phyloP scores from a whole-genome alignment of 2,329 filamentous ascomycete species.

The Tolypocladium guangdongense region DNA sequence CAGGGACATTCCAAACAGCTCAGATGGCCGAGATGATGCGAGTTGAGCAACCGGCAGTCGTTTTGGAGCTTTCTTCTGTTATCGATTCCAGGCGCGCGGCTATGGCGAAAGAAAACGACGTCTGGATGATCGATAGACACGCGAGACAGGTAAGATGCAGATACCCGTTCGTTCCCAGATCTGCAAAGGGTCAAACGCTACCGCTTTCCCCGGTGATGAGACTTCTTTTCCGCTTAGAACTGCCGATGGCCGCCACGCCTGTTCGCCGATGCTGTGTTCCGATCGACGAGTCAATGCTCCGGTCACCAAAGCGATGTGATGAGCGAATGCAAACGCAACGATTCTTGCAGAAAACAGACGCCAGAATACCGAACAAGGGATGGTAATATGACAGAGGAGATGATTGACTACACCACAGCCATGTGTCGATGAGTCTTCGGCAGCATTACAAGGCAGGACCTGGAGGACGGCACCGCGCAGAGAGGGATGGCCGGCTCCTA shows the following conservation, averaged over 20 bases:
- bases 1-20: not conserved
- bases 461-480: not conserved
- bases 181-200: not conserved
- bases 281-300: not conserved
- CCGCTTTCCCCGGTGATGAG: not conserved
- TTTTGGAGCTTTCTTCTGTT: not conserved
- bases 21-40: not conserved
- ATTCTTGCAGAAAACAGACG: not conserved
- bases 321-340: not conserved
- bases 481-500: not conserved
- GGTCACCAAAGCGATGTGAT: not conserved
- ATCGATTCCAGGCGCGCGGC: no score
- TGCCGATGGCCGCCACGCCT: not conserved
- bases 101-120: not conserved
- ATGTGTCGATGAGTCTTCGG: not conserved
- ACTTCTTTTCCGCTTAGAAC: no score
- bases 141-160: not conserved
- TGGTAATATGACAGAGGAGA: not conserved
- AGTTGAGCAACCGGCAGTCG: not conserved
- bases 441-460: not conserved
- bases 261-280: not conserved
- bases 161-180: not conserved
- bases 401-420: not conserved
- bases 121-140: not conserved
- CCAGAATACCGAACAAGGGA: slow-evolving; percentile 1